Evolutionary conservation across 768 basidiomycete species (phyloP).

Genomic region (Amanita jacksonii): DNA sequence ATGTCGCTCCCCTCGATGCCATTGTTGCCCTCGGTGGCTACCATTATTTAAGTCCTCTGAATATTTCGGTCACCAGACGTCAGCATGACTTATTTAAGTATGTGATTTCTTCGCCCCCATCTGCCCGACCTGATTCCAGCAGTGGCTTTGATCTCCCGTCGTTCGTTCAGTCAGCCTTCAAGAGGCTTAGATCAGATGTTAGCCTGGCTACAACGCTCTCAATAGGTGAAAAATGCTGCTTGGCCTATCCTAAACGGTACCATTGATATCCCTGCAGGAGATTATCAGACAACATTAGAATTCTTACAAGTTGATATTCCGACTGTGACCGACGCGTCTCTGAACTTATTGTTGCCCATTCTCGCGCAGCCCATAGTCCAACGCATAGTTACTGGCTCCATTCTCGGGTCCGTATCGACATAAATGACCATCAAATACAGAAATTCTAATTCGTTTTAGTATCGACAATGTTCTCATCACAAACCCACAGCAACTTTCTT

Average conservation of each 20-base stretch:
- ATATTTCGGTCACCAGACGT: constrained; percentile 19
- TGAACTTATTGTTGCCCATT: constrained; percentile 57
- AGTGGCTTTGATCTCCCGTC: constrained; percentile 55
- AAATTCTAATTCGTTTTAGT: constrained; percentile 21
- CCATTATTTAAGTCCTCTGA: constrained; percentile 37
- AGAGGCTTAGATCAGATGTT: constrained; percentile 53
- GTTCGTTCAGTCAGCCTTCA: constrained; percentile 60
- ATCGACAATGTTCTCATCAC: constrained; percentile 54
- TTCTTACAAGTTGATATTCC: constrained; percentile 50
- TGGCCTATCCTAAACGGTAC: not conserved
- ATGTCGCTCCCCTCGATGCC: constrained; percentile 51
- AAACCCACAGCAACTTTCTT: constrained; percentile 45
- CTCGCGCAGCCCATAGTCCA: constrained; percentile 71
- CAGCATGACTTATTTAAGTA: constrained; percentile 48
- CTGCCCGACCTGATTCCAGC: not conserved
- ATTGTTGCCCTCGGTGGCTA: constrained; percentile 64
- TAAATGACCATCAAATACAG: not conserved
- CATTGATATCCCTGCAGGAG: constrained; percentile 28
- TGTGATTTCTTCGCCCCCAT: constrained; percentile 10
- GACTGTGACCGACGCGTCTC: constrained; percentile 48
- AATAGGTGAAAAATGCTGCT: constrained; percentile 34
- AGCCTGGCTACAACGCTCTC: constrained; percentile 41
- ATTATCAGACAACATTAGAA: constrained; percentile 52
- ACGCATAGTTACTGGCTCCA: constrained; percentile 50
- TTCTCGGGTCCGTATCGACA: constrained; percentile 33